Evolutionary conservation across 441 rosid genomes (phyloP), one percentile per base, ranked within the genome.

Genomic region (Erodium moschatum): DNA sequence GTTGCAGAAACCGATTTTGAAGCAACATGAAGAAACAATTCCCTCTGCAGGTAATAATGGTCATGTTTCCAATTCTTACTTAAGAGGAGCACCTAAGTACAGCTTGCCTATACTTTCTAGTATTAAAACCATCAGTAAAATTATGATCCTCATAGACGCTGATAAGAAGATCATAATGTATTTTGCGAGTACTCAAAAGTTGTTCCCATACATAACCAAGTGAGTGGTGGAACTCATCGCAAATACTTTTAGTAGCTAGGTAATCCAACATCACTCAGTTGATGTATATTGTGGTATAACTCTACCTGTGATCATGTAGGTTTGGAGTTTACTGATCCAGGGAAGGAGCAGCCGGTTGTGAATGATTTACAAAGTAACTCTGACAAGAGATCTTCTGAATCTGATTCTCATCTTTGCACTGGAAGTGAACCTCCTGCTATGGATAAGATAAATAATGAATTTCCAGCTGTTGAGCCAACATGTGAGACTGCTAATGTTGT

Each of bases 1-100:
- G 94, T 77, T 94, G 74, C 87, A 85, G 86, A 94, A 91, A 78
- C 77, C 82, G 69, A 27, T 91, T 76, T 29, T 73, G 69, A 75
- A 29, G 73, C 75, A 78, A 69, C 75, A 67, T 2, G 70, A 76
- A 60, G 74, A 73, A 20, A 29, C 48, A 2, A 69, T 67, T 69
- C 21, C 77, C 24, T 44, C 48, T 7, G 69, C 75, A 75, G 89
- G 93, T 90, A 84, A 44, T 67, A 12, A 16, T 18, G 62, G 9
- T 54, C 19, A 54, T 54, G 62, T 18, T 18, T 18, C 62, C 4
- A 54, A 19, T 54, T 15, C 38, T 71, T 56, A 70, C 31, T 29
- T 29, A 61, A 46, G 52, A 15, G 13, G 29, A 40, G 13, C 65
- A 9, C 13, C 6, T 2, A 15, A 11, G 18, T 15, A 2, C 6